Conservation (phyloP, 306 rosid species). For the Nissolia schottii region DNA sequence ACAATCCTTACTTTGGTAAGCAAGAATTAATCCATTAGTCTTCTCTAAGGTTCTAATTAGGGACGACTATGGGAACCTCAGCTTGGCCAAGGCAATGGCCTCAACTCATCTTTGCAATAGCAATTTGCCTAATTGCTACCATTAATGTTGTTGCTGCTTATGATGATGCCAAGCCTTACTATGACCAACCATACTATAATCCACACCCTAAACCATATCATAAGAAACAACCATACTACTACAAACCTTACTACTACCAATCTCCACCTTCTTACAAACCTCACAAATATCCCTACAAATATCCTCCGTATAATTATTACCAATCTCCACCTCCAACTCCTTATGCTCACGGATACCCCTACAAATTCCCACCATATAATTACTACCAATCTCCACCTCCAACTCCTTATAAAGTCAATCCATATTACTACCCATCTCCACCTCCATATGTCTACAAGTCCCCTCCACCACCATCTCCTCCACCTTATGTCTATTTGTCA, state of each 20-base stretch:
- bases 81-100: constrained; percentile 43
- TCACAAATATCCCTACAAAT: no score
- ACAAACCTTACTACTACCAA: not conserved
- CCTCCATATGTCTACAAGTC: not conserved
- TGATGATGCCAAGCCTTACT: constrained; percentile 22
- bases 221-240: not conserved
- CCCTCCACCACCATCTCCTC: not conserved
- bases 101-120: constrained; percentile 35
- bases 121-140: constrained; percentile 37
- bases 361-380: not conserved
- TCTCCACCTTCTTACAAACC: constrained; percentile 5
- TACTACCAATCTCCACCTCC: constrained; percentile 9
- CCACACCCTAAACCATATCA: not conserved
- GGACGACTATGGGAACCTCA: not conserved
- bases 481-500: not conserved
- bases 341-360: not conserved
- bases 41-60: not conserved
- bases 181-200: not conserved
- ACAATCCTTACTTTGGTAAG: not conserved
- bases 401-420: not conserved
- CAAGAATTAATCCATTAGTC: not conserved
- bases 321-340: constrained; percentile 2
- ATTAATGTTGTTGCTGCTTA: constrained; percentile 17
- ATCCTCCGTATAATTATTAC: no score
- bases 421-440: not conserved